A percentile compares a stretch with the other conserved stretches of the same genome.
Conservation (phyloP, 73 alveolate genomes). For the Paramecium caudatum region DNA sequence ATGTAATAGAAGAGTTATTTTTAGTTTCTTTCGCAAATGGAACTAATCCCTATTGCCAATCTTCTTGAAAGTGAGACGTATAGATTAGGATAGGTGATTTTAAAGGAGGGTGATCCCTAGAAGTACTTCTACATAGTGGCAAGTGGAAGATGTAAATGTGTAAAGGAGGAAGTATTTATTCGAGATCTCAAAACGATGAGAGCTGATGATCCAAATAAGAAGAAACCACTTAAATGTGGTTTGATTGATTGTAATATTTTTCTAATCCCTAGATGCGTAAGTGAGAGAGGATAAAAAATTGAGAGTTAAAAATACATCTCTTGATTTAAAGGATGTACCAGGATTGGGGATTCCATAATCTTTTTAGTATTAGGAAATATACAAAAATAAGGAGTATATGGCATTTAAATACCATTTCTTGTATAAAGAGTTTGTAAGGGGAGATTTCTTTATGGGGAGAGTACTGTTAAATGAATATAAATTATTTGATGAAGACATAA, state of each 20-base stretch:
- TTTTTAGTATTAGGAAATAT: conserved; percentile 50
- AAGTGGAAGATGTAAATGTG: conserved; percentile 72
- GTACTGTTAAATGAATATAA: conserved; percentile 69
- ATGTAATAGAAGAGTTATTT: background rate
- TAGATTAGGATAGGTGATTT: conserved; percentile 68
- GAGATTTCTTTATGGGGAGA: conserved; percentile 77
- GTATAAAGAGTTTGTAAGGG: conserved; percentile 71
- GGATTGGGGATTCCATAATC: conserved; percentile 28
- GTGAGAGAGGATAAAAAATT: conserved; percentile 43
- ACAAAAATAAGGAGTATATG: conserved; percentile 52
- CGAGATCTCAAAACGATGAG: conserved; percentile 60
- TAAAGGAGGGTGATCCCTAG: conserved; percentile 63
- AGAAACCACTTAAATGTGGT: conserved; percentile 62
- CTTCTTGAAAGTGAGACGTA: conserved; percentile 68
- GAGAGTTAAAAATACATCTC: conserved; percentile 44
- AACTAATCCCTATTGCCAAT: conserved; percentile 74
- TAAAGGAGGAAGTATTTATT: conserved; percentile 73
- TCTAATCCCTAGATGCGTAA: background rate
- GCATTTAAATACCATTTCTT: conserved; percentile 61
- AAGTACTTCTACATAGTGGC: conserved; percentile 70
- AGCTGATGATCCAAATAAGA: conserved; percentile 24
- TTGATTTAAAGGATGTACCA: conserved; percentile 21
- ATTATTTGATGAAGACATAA: conserved; percentile 65
- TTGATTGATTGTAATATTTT: conserved; percentile 38
- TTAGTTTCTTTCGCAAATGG: conserved; percentile 60